A percentile compares a stretch with the other conserved stretches of the same genome.
Conservation (phyloP, 352 stramenopile species). For the Pythium biforme region DNA sequence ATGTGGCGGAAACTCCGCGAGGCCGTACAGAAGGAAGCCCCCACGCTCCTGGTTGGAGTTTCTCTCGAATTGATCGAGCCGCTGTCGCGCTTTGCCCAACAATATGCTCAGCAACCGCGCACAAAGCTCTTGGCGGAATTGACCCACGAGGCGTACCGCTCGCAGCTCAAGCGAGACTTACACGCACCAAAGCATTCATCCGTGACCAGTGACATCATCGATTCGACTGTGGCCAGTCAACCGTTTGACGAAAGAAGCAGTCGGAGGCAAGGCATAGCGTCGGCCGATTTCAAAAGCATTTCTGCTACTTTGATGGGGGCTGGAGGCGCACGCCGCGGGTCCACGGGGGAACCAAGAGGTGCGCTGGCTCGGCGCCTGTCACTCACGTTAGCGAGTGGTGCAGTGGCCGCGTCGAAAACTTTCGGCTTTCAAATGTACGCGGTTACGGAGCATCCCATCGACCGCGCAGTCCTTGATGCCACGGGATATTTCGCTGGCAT, state of each 20-base stretch:
- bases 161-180: conserved; percentile 18
- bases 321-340: background rate
- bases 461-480: background rate
- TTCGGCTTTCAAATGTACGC: conserved; percentile 52
- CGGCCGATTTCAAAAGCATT: background rate
- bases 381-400: background rate
- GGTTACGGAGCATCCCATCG: conserved; percentile 26
- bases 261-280: background rate
- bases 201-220: background rate
- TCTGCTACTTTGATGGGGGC: background rate
- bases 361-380: conserved; percentile 7
- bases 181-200: conserved; percentile 8
- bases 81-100: conserved; percentile 7
- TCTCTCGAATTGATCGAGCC: background rate
- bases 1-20: conserved; percentile 25
- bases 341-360: background rate
- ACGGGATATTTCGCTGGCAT: conserved; percentile 30
- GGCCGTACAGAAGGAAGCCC: conserved; percentile 15
- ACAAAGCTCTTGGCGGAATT: conserved; percentile 4
- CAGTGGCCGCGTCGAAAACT: background rate
- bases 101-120: background rate
- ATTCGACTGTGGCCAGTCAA: background rate
- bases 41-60: conserved; percentile 20
- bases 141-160: conserved; percentile 15
- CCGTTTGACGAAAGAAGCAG: background rate